phyloP scores from a whole-genome alignment of 306 rosid genomes.

The Corylus heterophylla region DNA sequence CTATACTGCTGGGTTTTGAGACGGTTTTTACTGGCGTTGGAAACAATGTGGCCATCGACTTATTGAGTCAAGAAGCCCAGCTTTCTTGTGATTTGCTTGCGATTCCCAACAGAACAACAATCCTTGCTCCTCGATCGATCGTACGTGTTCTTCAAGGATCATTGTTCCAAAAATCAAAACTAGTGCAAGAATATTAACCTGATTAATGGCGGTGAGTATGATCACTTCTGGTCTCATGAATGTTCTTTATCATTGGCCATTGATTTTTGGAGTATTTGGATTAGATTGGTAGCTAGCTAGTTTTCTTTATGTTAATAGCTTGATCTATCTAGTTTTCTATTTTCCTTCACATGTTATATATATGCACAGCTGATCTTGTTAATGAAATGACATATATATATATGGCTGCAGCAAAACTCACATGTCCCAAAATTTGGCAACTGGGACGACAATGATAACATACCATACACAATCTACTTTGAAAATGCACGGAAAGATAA shows the following conservation, averaged over 20 bases:
- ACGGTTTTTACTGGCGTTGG: neutral
- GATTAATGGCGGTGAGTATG: slow-evolving; percentile 33
- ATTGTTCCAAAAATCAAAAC: neutral
- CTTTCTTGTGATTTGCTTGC: neutral
- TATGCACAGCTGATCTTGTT: neutral
- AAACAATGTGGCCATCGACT: neutral
- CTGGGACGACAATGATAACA: slow-evolving; percentile 53
- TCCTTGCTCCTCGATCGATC: neutral
- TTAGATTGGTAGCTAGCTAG: neutral
- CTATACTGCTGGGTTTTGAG: neutral
- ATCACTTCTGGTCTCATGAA: neutral
- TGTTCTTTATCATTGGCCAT: neutral
- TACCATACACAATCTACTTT: slow-evolving; percentile 43
- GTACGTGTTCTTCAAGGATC: neutral
- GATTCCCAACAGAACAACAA: neutral
- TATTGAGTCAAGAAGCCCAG: neutral
- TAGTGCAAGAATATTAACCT: neutral
- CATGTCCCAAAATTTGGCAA: slow-evolving; percentile 52
- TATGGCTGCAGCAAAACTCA: slow-evolving; percentile 16
- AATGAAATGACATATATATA: neutral
- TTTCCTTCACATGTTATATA: neutral
- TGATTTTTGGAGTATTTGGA: neutral
- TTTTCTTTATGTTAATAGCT: neutral
- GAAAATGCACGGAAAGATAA: slow-evolving; percentile 43
- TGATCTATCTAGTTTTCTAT: no score